Percentiles rank a stretch among this genome's conserved stretches.
Evolutionary conservation across 441 rosid genomes (phyloP).

Genomic region (Pelargonium australe): DNA sequence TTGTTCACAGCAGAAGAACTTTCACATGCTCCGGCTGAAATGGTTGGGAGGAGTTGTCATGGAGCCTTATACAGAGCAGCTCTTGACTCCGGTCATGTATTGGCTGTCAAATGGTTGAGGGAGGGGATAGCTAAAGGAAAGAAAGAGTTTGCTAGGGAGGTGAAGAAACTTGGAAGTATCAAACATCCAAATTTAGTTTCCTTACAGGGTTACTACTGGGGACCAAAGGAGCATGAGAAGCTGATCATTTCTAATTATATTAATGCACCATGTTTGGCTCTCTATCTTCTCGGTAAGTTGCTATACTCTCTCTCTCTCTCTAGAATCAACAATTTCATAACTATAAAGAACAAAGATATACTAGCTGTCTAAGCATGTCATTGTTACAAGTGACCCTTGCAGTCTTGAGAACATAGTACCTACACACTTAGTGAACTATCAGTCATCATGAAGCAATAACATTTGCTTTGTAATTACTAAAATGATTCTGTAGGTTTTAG

Average conservation of each 20-base stretch:
- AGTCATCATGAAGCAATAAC: too few species aligned
- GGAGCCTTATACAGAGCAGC: constrained; percentile 53
- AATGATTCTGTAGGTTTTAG: too few species aligned
- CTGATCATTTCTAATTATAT: constrained; percentile 58
- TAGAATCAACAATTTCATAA: too few species aligned
- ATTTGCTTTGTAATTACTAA: too few species aligned
- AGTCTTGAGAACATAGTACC: too few species aligned
- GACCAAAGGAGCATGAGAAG: constrained; percentile 78
- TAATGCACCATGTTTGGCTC: constrained; percentile 55
- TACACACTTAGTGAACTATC: too few species aligned
- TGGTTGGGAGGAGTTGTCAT: constrained; percentile 62
- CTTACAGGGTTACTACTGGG: constrained; percentile 77
- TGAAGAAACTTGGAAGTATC: constrained; percentile 58
- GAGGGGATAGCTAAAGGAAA: constrained; percentile 59
- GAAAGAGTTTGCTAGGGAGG: constrained; percentile 63
- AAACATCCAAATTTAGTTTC: constrained; percentile 77
- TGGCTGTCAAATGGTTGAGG: constrained; percentile 63
- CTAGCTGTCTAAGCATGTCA: too few species aligned
- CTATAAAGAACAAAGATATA: too few species aligned
- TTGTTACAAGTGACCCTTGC: too few species aligned
- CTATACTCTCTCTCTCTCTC: neutral
- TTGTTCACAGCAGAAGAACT: constrained; percentile 53
- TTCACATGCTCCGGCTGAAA: constrained; percentile 66
- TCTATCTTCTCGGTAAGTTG: constrained; percentile 68
- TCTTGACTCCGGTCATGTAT: constrained; percentile 37